Conservation (phyloP, 768 basidiomycete genomes). For the Boletus speciosus region DNA sequence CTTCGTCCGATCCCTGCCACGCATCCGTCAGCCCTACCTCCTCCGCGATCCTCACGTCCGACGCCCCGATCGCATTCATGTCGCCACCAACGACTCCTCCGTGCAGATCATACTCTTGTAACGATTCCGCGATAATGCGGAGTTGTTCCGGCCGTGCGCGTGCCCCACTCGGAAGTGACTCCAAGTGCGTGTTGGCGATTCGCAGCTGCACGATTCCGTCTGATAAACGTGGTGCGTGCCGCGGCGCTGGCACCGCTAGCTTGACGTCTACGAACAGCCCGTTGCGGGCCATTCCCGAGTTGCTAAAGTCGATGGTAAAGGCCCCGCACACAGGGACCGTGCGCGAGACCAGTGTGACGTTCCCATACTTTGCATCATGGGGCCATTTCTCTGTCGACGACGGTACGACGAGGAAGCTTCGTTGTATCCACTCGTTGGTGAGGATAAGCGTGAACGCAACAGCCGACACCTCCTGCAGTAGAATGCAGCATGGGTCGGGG, state of each 20-base stretch:
- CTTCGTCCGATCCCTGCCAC: slow-evolving; percentile 46
- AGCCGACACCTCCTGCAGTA: slow-evolving; percentile 65
- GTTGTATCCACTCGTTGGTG: slow-evolving; percentile 58
- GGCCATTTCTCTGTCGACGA: slow-evolving; percentile 55
- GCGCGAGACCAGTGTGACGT: slow-evolving; percentile 64
- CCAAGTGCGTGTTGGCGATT: slow-evolving; percentile 72
- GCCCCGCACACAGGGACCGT: slow-evolving; percentile 48
- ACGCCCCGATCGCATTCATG: slow-evolving; percentile 60
- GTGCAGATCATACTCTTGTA: slow-evolving; percentile 44
- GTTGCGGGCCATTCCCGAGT: slow-evolving; percentile 49
- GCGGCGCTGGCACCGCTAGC: slow-evolving; percentile 36
- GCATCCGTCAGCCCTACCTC: slow-evolving; percentile 56
- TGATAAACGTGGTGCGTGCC: slow-evolving; percentile 27
- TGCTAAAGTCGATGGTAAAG: slow-evolving; percentile 50
- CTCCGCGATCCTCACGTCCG: slow-evolving; percentile 42
- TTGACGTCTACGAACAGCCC: slow-evolving; percentile 58
- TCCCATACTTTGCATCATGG: slow-evolving; percentile 50
- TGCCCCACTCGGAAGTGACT: slow-evolving; percentile 52
- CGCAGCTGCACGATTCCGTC: slow-evolving; percentile 48
- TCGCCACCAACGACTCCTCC: slow-evolving; percentile 69
- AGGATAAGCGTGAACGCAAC: slow-evolving; percentile 47
- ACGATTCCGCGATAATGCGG: slow-evolving; percentile 44
- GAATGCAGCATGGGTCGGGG: slow-evolving; percentile 57
- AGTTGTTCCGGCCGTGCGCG: slow-evolving; percentile 49
- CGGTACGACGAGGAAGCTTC: slow-evolving; percentile 58